phyloP scores from a whole-genome alignment of 2,329 filamentous ascomycete species.

The Fusarium anthophilum region DNA sequence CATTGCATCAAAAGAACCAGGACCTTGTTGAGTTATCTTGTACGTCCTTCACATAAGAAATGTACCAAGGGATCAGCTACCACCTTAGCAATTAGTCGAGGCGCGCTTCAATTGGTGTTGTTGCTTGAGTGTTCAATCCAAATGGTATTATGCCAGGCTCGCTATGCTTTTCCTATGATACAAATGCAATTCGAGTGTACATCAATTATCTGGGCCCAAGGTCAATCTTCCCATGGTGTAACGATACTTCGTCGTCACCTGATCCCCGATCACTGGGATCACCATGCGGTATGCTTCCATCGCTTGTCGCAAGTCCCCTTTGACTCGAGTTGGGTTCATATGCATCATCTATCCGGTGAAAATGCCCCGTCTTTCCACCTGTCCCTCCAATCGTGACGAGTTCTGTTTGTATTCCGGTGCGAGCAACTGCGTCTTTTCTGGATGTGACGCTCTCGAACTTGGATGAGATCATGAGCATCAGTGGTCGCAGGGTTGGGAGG shows the following conservation, averaged over 20 bases:
- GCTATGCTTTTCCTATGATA: not conserved
- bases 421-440: not conserved
- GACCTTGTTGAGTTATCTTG: too few relatives aligned
- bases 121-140: not conserved
- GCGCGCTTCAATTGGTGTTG: not conserved
- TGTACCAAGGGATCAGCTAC: too few relatives aligned
- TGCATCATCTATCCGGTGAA: conserved; percentile 15
- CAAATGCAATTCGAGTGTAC: not conserved
- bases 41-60: too few relatives aligned
- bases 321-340: not conserved
- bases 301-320: not conserved
- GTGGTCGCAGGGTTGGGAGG: conserved; percentile 17
- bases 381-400: conserved; percentile 24
- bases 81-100: not conserved
- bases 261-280: not conserved
- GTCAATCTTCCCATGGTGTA: not conserved
- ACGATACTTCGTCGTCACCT: not conserved
- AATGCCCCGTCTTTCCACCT: not conserved
- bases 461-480: conserved; percentile 21
- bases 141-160: not conserved
- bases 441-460: conserved; percentile 17
- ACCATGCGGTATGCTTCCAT: not conserved
- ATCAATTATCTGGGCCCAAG: not conserved
- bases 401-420: not conserved
- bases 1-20: too few relatives aligned